Conservation (phyloP, 2,329 filamentous ascomycete species). For the Fusarium multiceps region DNA sequence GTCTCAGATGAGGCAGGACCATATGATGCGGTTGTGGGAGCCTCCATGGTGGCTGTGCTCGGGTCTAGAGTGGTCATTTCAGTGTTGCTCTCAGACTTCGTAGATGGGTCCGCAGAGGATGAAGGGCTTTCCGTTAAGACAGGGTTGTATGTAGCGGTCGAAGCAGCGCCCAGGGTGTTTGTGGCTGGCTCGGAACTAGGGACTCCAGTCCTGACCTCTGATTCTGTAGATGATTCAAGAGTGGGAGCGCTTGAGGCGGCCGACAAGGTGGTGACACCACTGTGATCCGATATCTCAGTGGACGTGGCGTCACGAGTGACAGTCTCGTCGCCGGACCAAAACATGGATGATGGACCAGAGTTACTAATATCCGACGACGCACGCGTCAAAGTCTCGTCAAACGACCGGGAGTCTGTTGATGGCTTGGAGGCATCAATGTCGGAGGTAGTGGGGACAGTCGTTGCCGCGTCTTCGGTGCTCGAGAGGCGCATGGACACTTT, state of each 20-base stretch:
- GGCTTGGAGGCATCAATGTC: background rate
- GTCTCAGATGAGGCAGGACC: background rate
- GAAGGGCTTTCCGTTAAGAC: background rate
- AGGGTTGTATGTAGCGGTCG: background rate
- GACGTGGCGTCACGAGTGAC: too few relatives aligned
- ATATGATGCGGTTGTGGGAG: background rate
- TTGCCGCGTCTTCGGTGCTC: background rate
- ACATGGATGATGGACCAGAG: too few relatives aligned
- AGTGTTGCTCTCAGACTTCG: background rate
- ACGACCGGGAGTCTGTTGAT: background rate
- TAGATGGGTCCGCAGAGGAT: background rate
- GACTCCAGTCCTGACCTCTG: background rate
- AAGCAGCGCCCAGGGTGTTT: background rate
- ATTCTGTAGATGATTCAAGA: background rate
- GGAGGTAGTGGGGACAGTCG: background rate
- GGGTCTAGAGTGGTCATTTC: background rate
- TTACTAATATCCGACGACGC: too few relatives aligned
- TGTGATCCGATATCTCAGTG: background rate
- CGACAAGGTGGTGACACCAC: background rate
- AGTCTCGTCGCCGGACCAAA: background rate
- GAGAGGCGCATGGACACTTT: background rate
- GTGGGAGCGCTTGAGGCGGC: background rate
- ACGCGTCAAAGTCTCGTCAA: background rate
- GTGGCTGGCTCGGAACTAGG: background rate
- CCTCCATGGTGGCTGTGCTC: fast-evolving